These are phyloP conservation scores for Lepidium campestre DNA, from an alignment of 441 rosid species.

Conservation along the genomic window DNA sequence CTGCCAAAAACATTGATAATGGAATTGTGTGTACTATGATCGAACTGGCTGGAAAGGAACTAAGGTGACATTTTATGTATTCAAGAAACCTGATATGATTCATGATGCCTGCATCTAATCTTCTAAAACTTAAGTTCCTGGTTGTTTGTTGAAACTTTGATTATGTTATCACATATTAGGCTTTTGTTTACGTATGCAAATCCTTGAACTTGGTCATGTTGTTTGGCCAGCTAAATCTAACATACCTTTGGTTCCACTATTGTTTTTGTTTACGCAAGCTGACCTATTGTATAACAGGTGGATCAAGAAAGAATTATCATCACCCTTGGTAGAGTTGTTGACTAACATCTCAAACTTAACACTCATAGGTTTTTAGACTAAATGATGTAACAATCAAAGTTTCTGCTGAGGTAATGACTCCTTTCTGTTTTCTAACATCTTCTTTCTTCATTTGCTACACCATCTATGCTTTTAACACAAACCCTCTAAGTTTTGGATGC, in stretches of 20 bases:
- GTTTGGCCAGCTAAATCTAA: conserved; percentile 37
- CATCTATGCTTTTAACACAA: neutral
- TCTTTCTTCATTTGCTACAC: neutral
- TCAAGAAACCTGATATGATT: neutral
- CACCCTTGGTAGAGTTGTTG: neutral
- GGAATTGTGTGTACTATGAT: conserved; percentile 65
- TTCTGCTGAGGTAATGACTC: neutral
- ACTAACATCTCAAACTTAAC: neutral
- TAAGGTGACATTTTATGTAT: conserved; percentile 34
- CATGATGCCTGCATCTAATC: neutral
- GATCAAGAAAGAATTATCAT: neutral
- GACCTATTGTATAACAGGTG: neutral
- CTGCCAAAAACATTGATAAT: conserved; percentile 57
- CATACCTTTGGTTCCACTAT: neutral
- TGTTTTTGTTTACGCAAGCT: neutral
- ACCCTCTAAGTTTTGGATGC: too few relatives aligned
- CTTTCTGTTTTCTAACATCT: neutral
- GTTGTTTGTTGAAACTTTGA: neutral
- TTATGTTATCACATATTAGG: neutral
- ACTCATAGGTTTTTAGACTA: neutral
- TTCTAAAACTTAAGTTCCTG: neutral
- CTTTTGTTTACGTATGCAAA: conserved; percentile 26
- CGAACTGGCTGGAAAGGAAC: conserved; percentile 67
- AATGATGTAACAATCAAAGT: neutral
- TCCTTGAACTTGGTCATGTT: conserved; percentile 65